Percentiles rank a stretch among this genome's conserved stretches.
phyloP scores from a whole-genome alignment of 140 eudicot species.

The Stevia rebaudiana region DNA sequence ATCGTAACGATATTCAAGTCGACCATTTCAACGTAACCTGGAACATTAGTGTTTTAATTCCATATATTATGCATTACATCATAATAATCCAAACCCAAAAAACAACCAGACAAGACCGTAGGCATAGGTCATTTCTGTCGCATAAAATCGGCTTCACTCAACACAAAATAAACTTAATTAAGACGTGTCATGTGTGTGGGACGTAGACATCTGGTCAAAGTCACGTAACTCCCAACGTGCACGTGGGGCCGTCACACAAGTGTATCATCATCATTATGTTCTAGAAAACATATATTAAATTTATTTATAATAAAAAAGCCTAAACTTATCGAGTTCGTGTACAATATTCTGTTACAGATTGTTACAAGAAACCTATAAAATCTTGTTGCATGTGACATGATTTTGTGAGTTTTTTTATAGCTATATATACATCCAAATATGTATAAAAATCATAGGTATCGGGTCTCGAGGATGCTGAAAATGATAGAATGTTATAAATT shows the following conservation, averaged over 20 bases:
- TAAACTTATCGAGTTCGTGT: background rate
- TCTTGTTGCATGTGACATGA: slow-evolving; percentile 29
- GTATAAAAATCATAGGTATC: background rate
- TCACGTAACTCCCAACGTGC: slow-evolving; percentile 23
- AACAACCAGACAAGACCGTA: slow-evolving; percentile 25
- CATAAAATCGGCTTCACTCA: slow-evolving; percentile 30
- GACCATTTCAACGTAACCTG: background rate
- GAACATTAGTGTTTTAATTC: background rate
- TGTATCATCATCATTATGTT: slow-evolving; percentile 28
- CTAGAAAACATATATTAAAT: slow-evolving; percentile 12
- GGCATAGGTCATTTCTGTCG: slow-evolving; percentile 35
- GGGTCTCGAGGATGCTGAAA: background rate
- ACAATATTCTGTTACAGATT: slow-evolving; percentile 17
- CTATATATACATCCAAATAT: background rate
- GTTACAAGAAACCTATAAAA: background rate
- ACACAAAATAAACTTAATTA: slow-evolving; percentile 33
- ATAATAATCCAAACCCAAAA: slow-evolving; percentile 8
- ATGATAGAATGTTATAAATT: background rate
- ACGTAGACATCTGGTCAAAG: slow-evolving; percentile 41
- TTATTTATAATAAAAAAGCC: background rate
- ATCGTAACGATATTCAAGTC: background rate
- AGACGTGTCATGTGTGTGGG: slow-evolving; percentile 6
- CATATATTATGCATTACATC: slow-evolving; percentile 1
- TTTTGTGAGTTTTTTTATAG: background rate
- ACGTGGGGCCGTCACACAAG: slow-evolving; percentile 64